These are phyloP conservation scores for Discostella pseudostelligera DNA, from an alignment of 108 stramenopile species.

Conservation along the genomic window DNA sequence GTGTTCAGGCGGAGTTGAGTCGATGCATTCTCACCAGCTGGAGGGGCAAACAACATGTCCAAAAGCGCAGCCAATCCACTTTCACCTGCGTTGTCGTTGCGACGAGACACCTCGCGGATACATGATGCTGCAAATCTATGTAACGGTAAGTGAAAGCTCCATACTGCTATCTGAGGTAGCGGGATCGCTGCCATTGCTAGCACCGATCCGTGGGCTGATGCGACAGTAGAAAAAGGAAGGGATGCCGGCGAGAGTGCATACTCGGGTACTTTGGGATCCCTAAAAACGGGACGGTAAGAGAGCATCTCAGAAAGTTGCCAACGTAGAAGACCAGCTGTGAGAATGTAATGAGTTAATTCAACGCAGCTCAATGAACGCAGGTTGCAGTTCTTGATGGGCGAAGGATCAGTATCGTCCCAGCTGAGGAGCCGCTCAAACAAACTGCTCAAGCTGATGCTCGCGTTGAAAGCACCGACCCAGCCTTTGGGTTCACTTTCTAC, in stretches of 20 bases:
- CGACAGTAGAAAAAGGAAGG: conserved; percentile 76
- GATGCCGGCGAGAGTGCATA: conserved; percentile 57
- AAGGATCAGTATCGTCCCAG: conserved; percentile 76
- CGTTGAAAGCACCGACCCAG: conserved; percentile 94
- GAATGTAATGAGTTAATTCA: conserved; percentile 62
- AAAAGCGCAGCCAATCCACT: conserved; percentile 35
- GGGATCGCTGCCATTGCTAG: conserved; percentile 72
- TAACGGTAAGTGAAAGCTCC: conserved; percentile 89
- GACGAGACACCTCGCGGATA: conserved; percentile 70
- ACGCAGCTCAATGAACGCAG: conserved; percentile 54
- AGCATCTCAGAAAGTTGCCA: conserved; percentile 72
- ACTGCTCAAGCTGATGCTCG: conserved; percentile 77
- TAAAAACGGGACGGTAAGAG: conserved; percentile 52
- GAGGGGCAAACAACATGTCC: conserved; percentile 26
- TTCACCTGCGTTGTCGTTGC: conserved; percentile 35
- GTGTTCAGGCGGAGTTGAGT: conserved; percentile 22
- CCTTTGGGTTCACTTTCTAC: conserved; percentile 80
- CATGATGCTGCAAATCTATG: conserved; percentile 88
- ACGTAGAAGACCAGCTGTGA: conserved; percentile 48
- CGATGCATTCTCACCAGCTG: conserved; percentile 18
- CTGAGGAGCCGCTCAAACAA: conserved; percentile 76
- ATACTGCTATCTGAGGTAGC: conserved; percentile 68
- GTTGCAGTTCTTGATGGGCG: conserved; percentile 45
- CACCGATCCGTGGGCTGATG: conserved; percentile 53
- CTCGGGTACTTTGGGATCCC: conserved; percentile 17